Evolutionary conservation across 768 basidiomycete genomes (phyloP).

Genomic region (Psilocybe tampanensis): DNA sequence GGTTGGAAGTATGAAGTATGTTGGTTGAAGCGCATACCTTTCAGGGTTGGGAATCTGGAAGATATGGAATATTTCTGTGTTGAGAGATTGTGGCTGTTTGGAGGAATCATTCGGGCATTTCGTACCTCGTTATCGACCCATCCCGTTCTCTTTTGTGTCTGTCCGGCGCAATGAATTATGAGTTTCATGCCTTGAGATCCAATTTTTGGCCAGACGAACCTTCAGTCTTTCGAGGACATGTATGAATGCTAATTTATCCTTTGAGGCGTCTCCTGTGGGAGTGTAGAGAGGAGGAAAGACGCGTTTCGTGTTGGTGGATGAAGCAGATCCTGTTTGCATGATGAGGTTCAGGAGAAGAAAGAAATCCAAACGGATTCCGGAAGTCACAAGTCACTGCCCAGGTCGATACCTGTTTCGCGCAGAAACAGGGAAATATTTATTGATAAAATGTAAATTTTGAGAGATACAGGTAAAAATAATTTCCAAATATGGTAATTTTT

Average conservation of each 20-base stretch:
- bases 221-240: conserved; percentile 89
- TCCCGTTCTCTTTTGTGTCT: conserved; percentile 96
- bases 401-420: no score
- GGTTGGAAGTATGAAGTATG: no score
- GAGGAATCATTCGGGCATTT: not conserved
- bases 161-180: no score
- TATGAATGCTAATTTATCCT: conserved; percentile 86
- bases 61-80: no score
- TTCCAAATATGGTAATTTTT: no score
- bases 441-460: no score
- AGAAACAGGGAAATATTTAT: no score
- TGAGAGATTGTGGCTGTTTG: not conserved
- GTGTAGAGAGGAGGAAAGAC: conserved; percentile 63
- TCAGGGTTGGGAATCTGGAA: conserved; percentile 80
- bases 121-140: conserved; percentile 86
- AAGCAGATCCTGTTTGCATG: not conserved
- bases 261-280: conserved; percentile 50
- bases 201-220: conserved; percentile 43
- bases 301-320: not conserved
- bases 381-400: no score
- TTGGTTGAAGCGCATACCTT: conserved; percentile 49
- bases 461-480: no score
- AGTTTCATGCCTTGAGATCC: no score
- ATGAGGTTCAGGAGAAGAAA: not conserved
- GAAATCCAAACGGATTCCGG: no score